Conservation (phyloP, 257 asterid species). For the Datura wrightii region DNA sequence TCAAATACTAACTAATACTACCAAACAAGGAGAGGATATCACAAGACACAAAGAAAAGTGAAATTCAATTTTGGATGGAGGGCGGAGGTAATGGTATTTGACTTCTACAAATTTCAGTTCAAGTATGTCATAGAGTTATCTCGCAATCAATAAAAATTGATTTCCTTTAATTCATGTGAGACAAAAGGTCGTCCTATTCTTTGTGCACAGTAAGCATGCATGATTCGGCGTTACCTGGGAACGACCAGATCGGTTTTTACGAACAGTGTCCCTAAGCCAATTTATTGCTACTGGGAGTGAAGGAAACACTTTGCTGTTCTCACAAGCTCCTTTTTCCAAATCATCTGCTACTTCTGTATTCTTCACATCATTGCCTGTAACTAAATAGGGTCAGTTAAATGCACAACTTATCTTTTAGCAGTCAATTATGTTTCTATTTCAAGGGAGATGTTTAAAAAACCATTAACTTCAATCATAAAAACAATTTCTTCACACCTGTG, state of each 20-base stretch:
- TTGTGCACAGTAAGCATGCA: not conserved
- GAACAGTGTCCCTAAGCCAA: constrained; percentile 79
- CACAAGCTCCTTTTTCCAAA: constrained; percentile 57
- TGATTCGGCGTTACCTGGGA: constrained; percentile 66
- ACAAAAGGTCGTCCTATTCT: not conserved
- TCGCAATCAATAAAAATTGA: not conserved
- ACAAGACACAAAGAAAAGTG: not conserved
- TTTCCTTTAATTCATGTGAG: not conserved
- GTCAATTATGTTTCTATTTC: constrained; percentile 6
- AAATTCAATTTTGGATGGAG: constrained; percentile 8
- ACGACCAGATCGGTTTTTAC: constrained; percentile 67
- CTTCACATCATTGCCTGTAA: constrained; percentile 67
- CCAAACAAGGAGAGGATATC: not conserved
- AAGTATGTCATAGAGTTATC: not conserved
- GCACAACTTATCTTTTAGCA: not conserved
- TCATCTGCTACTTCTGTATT: constrained; percentile 49
- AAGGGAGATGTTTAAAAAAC: not conserved
- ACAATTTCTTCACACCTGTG: not conserved
- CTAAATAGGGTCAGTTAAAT: constrained; percentile 20
- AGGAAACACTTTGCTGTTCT: constrained; percentile 75
- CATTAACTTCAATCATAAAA: not conserved
- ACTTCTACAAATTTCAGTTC: not conserved
- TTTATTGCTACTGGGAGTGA: constrained; percentile 86
- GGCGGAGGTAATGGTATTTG: constrained; percentile 5
- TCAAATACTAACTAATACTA: not conserved